A percentile compares a stretch with the other conserved stretches of the same genome.
These are phyloP conservation scores for Alternaria conjuncta DNA, from an alignment of 2,329 filamentous ascomycete genomes.

Conservation along the genomic window DNA sequence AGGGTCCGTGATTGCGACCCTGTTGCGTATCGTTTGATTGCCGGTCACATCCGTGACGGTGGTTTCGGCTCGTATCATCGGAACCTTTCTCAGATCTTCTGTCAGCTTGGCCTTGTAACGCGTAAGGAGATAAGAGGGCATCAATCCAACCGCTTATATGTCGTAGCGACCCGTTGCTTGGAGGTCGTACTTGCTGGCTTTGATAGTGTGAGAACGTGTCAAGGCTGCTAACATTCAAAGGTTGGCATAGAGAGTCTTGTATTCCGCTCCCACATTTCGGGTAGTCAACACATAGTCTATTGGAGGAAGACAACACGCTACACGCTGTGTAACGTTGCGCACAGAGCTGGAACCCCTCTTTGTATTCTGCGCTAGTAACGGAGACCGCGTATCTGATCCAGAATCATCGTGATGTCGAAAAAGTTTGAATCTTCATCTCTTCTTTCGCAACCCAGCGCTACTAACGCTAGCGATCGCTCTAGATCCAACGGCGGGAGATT, in stretches of 20 bases:
- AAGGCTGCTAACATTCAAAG: background rate
- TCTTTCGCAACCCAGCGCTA: background rate
- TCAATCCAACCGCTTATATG: background rate
- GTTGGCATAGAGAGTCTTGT: background rate
- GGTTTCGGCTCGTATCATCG: background rate
- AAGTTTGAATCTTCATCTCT: background rate
- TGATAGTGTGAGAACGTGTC: background rate
- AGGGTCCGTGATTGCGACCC: background rate
- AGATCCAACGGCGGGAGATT: background rate
- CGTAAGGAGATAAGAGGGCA: background rate
- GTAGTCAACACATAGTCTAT: background rate
- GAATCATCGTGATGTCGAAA: background rate
- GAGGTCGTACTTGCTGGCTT: background rate
- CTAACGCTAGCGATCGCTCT: background rate
- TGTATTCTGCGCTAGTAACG: background rate
- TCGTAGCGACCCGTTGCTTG: background rate
- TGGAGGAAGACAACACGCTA: background rate
- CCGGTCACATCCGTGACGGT: background rate
- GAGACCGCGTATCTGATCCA: background rate
- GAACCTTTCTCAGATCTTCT: background rate
- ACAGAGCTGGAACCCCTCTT: background rate
- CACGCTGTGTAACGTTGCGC: background rate
- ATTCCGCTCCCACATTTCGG: background rate
- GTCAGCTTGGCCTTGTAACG: background rate
- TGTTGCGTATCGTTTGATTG: background rate